Evolutionary conservation across 164 flowering plant genomes (phyloP), one percentile per base, ranked within the genome.

Genomic region (Cinnamomum micranthum): DNA sequence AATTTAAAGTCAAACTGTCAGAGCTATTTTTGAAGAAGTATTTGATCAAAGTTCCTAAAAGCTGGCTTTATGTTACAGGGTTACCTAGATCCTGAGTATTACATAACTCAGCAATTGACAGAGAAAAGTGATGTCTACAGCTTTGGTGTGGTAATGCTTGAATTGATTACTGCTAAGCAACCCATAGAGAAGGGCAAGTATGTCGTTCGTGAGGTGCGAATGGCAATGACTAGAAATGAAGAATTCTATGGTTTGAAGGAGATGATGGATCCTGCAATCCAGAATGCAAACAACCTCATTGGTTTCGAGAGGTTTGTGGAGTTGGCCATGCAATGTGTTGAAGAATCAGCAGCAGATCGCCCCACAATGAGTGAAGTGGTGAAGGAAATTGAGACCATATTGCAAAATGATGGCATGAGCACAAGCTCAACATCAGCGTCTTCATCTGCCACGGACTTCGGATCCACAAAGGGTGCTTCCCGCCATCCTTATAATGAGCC

Each of bases 31-130:
- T 14, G 13, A 64, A 24, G 2, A 25, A 24, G 67, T 64, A 4
- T 28, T 64, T 64, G 67, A 64, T 25, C 14, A 23, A 24, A 64
- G 24, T 25, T 24, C 67, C 67, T 64, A 13, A 41, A 41, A 12
- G 67, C 17, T 23, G 67, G 27, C 17, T 64, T 25, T 28, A 64
- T 63, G 12, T 59, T 78, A 83, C 88, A 94, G 98, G 98, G 98
- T 60, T 95, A 95, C 83, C 77, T 95, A 52, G 97, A 95, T 84
- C 98, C 98, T n/a, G 98, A 95, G 77, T 94, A 94, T 73, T 94
- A 92, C 86, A 88, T 90, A 95, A 94, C 91, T 17, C 96, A 92
- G 74, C 97, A 92, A 70, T 72, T 94, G 73, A 90, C 96, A 14
- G 96, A 94, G 71, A 94, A 91, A 78, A 92, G 97, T 41, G 98